These are phyloP conservation scores for Termitomyces sp. DNA, from an alignment of 768 basidiomycete species.

Conservation along the genomic window DNA sequence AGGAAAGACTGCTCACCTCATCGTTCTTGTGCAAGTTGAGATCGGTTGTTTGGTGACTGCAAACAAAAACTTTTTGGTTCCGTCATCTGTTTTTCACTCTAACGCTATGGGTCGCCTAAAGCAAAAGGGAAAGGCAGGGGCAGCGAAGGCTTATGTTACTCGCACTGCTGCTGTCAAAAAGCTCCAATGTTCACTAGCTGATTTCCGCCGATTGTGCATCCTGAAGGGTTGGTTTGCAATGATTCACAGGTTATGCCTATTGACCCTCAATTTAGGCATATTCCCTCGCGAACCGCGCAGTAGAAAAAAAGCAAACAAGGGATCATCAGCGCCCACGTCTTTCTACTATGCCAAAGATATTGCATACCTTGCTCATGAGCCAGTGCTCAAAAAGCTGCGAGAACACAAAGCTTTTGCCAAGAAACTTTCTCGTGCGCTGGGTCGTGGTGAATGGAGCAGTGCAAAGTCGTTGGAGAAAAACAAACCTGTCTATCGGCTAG, in stretches of 20 bases:
- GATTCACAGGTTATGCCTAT: neutral
- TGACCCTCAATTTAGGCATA: conserved; percentile 56
- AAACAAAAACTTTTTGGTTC: conserved; percentile 29
- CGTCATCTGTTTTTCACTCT: neutral
- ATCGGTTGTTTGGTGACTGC: conserved; percentile 23
- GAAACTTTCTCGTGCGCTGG: conserved; percentile 89
- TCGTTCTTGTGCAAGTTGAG: conserved; percentile 4
- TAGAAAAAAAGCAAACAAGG: conserved; percentile 94
- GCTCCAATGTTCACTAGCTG: conserved; percentile 92
- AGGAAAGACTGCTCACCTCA: conserved; percentile 20
- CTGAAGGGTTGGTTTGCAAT: conserved; percentile 70
- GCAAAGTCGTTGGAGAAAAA: conserved; percentile 93
- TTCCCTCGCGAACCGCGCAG: conserved; percentile 94
- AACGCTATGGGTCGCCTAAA: conserved; percentile 66
- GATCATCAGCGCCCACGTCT: conserved; percentile 92
- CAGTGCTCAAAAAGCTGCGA: conserved; percentile 85
- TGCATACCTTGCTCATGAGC: conserved; percentile 94
- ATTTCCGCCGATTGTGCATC: conserved; percentile 95
- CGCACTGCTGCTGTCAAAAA: conserved; percentile 90
- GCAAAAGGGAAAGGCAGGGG: conserved; percentile 86
- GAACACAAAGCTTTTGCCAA: conserved; percentile 99
- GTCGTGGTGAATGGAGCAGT: conserved; percentile 90
- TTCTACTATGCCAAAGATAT: conserved; percentile 99
- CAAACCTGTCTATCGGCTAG: conserved; percentile 85
- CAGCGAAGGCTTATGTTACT: conserved; percentile 88